A percentile compares a stretch with the other conserved stretches of the same genome.
Conservation (phyloP, 352 stramenopile genomes). For the Bremia lactucae region DNA sequence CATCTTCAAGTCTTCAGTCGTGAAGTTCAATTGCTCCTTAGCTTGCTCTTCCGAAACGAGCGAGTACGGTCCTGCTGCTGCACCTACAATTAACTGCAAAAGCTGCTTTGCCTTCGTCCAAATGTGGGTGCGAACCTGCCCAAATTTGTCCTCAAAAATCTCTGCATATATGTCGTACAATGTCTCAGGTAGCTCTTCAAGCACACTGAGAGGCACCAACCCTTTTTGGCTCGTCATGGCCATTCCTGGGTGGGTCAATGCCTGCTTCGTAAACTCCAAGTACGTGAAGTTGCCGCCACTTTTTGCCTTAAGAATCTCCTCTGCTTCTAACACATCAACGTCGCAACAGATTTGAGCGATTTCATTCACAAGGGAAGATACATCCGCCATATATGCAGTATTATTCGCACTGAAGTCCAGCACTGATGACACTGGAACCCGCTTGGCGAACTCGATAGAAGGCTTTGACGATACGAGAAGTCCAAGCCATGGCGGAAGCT, state of each 20-base stretch:
- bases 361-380: slow-evolving; percentile 41
- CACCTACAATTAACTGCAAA: slow-evolving; percentile 57
- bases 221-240: slow-evolving; percentile 25
- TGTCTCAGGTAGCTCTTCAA: slow-evolving; percentile 65
- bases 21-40: slow-evolving; percentile 41
- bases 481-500: slow-evolving; percentile 60
- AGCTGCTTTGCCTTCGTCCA: slow-evolving; percentile 71
- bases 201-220: slow-evolving; percentile 41
- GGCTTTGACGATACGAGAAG: slow-evolving; percentile 65
- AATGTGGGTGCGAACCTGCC: slow-evolving; percentile 52
- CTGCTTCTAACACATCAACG: slow-evolving; percentile 31
- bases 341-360: slow-evolving; percentile 40
- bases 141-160: slow-evolving; percentile 86
- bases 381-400: slow-evolving; percentile 43
- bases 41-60: slow-evolving; percentile 61
- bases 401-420: slow-evolving; percentile 70
- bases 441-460: slow-evolving; percentile 40
- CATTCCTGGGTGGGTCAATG: slow-evolving; percentile 58
- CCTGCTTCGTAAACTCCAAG: slow-evolving; percentile 70
- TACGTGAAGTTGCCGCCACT: slow-evolving; percentile 71
- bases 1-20: slow-evolving; percentile 54
- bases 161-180: slow-evolving; percentile 77
- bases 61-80: slow-evolving; percentile 56
- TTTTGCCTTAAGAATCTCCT: slow-evolving; percentile 49
- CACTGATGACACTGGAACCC: slow-evolving; percentile 54